Conservation (phyloP, 2,329 filamentous ascomycete species). For the Diaporthe ampelina region DNA sequence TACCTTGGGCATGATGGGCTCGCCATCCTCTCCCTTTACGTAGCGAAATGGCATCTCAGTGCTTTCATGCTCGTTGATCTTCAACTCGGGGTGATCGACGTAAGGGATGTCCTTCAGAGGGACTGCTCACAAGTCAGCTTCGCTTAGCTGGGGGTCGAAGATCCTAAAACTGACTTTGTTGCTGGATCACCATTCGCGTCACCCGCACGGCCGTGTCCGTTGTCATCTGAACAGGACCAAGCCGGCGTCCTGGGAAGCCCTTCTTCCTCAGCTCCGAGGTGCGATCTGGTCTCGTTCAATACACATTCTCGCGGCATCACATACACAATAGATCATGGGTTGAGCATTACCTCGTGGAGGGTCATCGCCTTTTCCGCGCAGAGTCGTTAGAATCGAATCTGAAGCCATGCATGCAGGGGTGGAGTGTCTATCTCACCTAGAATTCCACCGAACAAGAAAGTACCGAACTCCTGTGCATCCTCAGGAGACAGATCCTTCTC, state of each 20-base stretch:
- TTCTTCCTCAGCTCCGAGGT: slow-evolving; percentile 97
- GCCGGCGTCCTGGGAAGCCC: slow-evolving; percentile 86
- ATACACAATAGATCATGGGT: neutral
- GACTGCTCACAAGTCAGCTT: slow-evolving; percentile 61
- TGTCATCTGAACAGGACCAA: slow-evolving; percentile 97
- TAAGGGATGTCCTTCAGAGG: slow-evolving; percentile 85
- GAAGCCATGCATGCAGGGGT: neutral
- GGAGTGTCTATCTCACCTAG: slow-evolving; percentile 72
- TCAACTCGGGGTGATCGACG: slow-evolving; percentile 89
- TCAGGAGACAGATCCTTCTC: slow-evolving; percentile 84
- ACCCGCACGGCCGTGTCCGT: slow-evolving; percentile 97
- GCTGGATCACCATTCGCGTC: slow-evolving; percentile 88
- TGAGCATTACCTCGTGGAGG: slow-evolving; percentile 82
- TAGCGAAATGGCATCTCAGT: slow-evolving; percentile 99
- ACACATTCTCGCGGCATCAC: neutral
- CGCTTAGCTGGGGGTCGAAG: slow-evolving; percentile 20
- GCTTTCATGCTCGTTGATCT: slow-evolving; percentile 91
- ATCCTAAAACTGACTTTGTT: slow-evolving; percentile 73
- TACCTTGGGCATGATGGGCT: slow-evolving; percentile 93
- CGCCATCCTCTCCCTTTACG: slow-evolving; percentile 79
- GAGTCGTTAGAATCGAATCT: slow-evolving; percentile 36
- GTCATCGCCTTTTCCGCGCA: slow-evolving; percentile 78
- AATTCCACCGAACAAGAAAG: slow-evolving; percentile 96
- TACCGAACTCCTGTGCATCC: slow-evolving; percentile 86
- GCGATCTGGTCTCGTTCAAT: slow-evolving; percentile 72